Base-by-base conservation (phyloP, 1,284 basidiomycete genomes). In the Fomitopsis betulina region DNA sequence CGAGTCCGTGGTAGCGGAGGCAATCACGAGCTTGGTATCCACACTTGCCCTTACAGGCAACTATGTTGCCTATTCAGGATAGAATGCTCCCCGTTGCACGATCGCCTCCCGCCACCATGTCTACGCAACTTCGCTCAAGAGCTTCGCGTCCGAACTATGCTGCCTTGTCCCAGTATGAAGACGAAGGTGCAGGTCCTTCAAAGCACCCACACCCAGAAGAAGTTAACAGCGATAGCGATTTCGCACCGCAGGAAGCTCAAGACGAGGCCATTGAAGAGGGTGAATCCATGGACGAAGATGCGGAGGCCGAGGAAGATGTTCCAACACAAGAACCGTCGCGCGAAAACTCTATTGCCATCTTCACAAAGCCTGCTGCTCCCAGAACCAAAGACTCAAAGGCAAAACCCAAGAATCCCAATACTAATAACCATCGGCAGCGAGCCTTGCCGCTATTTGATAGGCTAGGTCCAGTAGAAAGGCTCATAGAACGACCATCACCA, bases 381-480 rank as follows among this genome's bases (percentile, higher is more conserved):
- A 27, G 54, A 55, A 8, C 51, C 1, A 59, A 58, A 19, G 15
- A 49, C n/a, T 58, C 58, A 5, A 62, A 53, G 21, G 55, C 78
- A 32, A 74, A 71, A 62, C 71, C 79, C 52, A 76, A 86, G 65
- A 79, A 76, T 64, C 86, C 86, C 0, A 87, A 79, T 63, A 71
- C 83, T 0, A 80, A 89, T 57, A 80, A 89, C 57, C 86, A 89
- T 67, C 78, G 87, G 43, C 87, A 90, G 65, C 76, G 86, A 30
- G 82, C 87, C 21, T 73, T 82, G 2, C 83, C 87, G 0, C 71
- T 89, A 2, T 83, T 81, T 65, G 72, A 76, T 19, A 77, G 77
- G 52, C 62, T 68, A 10, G 78, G 76, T 42, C 78, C 73, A 57
- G 82, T 84, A 3, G 84, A 87, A 67, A 78, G 87, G 27, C 78